Conservation (phyloP, 1,284 basidiomycete genomes). For the Calocybe gambosa region DNA sequence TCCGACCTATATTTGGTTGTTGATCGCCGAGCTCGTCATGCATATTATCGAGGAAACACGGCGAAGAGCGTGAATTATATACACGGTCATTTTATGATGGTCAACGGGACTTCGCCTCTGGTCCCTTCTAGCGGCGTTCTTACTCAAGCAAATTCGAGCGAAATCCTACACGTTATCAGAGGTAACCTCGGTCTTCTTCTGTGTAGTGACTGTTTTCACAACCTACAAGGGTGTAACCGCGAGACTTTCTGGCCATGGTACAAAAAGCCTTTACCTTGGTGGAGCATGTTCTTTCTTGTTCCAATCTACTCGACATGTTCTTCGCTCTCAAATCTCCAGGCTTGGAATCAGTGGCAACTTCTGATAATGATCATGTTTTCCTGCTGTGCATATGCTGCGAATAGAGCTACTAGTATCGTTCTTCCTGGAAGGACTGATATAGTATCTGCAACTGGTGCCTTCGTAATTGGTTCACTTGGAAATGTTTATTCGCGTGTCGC, state of each 20-base stretch:
- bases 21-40: slow-evolving; percentile 56
- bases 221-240: slow-evolving; percentile 58
- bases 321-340: slow-evolving; percentile 76
- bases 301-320: slow-evolving; percentile 75
- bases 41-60: slow-evolving; percentile 38
- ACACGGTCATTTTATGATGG: slow-evolving; percentile 58
- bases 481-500: slow-evolving; percentile 76
- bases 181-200: slow-evolving; percentile 23
- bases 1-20: slow-evolving; percentile 80
- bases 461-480: slow-evolving; percentile 75
- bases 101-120: slow-evolving; percentile 46
- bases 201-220: not conserved
- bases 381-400: slow-evolving; percentile 69
- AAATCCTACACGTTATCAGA: slow-evolving; percentile 43
- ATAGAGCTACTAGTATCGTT: slow-evolving; percentile 46
- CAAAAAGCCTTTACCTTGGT: slow-evolving; percentile 69
- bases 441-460: slow-evolving; percentile 73
- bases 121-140: slow-evolving; percentile 56
- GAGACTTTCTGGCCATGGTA: slow-evolving; percentile 72
- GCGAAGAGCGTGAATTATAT: slow-evolving; percentile 39
- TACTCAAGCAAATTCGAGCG: slow-evolving; percentile 47
- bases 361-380: slow-evolving; percentile 77
- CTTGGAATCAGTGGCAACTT: slow-evolving; percentile 58
- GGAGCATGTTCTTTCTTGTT: slow-evolving; percentile 72
- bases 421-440: slow-evolving; percentile 49